Evolutionary conservation across 805 yeast species (phyloP).

Genomic region (Ogataea paraovalis): DNA sequence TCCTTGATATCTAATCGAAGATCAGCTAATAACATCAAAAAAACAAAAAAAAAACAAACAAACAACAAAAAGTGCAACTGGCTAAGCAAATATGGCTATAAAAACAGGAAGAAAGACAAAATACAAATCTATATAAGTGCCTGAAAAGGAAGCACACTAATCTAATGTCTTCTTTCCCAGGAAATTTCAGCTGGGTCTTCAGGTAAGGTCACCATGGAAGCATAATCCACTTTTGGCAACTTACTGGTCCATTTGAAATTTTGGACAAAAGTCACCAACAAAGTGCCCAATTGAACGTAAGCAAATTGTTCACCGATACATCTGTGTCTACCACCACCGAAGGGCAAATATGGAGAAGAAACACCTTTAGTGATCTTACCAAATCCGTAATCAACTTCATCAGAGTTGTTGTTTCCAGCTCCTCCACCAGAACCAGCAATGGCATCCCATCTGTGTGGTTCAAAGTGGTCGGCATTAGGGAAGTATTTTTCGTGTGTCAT

Average conservation of each 20-base stretch:
- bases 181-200: conserved; percentile 63
- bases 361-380: conserved; percentile 97
- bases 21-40: neutral
- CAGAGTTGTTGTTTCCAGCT: conserved; percentile 34
- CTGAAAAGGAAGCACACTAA: neutral
- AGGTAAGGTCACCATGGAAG: conserved; percentile 93
- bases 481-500: conserved; percentile 72
- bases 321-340: conserved; percentile 99
- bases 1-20: neutral
- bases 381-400: conserved; percentile 85
- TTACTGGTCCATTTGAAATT: conserved; percentile 72
- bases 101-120: neutral
- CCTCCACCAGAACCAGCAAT: conserved; percentile 27
- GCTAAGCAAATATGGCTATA: no score
- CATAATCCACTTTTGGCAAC: conserved; percentile 70
- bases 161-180: conserved; percentile 61
- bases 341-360: conserved; percentile 91
- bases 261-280: conserved; percentile 70
- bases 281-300: conserved; percentile 83
- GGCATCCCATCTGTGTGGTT: conserved; percentile 85
- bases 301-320: conserved; percentile 99
- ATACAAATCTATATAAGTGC: neutral
- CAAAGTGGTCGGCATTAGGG: conserved; percentile 67
- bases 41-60: neutral
- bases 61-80: neutral